Conservation (phyloP, 495 filamentous ascomycete genomes). For the Bacidia gigantensis region DNA sequence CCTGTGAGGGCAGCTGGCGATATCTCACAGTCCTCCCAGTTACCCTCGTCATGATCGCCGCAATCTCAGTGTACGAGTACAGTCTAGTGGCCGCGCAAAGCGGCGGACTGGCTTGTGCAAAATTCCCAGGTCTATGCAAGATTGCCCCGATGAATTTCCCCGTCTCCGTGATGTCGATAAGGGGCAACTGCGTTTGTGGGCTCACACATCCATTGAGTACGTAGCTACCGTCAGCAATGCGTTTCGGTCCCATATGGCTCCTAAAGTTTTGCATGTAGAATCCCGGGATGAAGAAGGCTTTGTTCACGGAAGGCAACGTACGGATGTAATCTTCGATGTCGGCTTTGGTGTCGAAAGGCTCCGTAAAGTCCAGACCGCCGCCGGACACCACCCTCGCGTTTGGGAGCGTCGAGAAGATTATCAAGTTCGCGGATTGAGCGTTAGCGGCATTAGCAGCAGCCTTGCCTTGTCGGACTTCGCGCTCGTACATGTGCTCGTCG, state of each 20-base stretch:
- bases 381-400: conserved; percentile 14
- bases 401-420: conserved; percentile 29
- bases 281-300: conserved; percentile 31
- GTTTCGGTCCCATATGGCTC: conserved; percentile 10
- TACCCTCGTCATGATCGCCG: conserved; percentile 23
- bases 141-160: conserved; percentile 41
- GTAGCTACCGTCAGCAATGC: conserved; percentile 17
- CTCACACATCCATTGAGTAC: conserved; percentile 13
- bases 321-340: conserved; percentile 34
- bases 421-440: conserved; percentile 31
- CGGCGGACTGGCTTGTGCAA: no score
- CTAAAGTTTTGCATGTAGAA: conserved; percentile 39
- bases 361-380: conserved; percentile 17
- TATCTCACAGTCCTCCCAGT: conserved; percentile 35
- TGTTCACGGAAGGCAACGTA: conserved; percentile 25
- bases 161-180: conserved; percentile 30
- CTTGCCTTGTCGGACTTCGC: conserved; percentile 41
- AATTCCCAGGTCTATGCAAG: conserved; percentile 34
- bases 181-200: conserved; percentile 25
- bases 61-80: conserved; percentile 28
- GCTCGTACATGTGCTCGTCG: conserved; percentile 22
- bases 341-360: conserved; percentile 32
- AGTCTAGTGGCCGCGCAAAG: conserved; percentile 27
- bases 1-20: conserved; percentile 28
- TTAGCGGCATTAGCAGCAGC: conserved; percentile 35